Evolutionary conservation across 768 basidiomycete species (phyloP), one percentile per base, ranked within the genome.

Genomic region (Hericium erinaceus): DNA sequence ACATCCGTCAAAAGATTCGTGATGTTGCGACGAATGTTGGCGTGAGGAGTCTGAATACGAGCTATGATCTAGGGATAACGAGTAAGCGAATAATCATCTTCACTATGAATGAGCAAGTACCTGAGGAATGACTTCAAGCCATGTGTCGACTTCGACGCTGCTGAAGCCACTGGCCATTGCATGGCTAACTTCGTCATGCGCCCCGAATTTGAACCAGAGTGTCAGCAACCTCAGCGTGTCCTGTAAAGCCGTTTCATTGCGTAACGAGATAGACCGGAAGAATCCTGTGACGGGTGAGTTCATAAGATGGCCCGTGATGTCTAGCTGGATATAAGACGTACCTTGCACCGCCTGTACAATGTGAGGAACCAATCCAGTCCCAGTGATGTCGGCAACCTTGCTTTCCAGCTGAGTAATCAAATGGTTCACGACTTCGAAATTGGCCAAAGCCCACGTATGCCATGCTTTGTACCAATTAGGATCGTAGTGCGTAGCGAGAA

Each of bases 391-490:
- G 10, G 74, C 70, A 20, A 75, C 73, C 58, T 79, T 79, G 49
- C 74, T 76, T 59, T 83, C 81, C 37, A 70, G 73, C 65, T 83
- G 83, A 46, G 73, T 79, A 68, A 95, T 93, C 65, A 95, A 74
- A 64, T 87, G 81, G 26, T 80, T 78, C 60, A 98, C 84, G 60
- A 98, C 92, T 56, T 98, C 93, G 62, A 97, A 95, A 70, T 98
- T 98, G 3, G 94, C 88, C 55, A 98, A 75, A 2, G 97, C 95
- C 93, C 94, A 99, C 0, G 92, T 93, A 66, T 99, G 97, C 95
- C 95, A 98, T 16, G 95, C 97, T 69, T 99, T 98, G 72, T 98
- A 98, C 97, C 97, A 99, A n/a, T 80, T 77, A 4, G 88, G 83
- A 68, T 98, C 95, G 62, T 91, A 91, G 64, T 88, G 85, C 2